These are phyloP conservation scores for Ploettnerulaceae sp. DNA, from an alignment of 2,329 filamentous ascomycete genomes.

Conservation along the genomic window DNA sequence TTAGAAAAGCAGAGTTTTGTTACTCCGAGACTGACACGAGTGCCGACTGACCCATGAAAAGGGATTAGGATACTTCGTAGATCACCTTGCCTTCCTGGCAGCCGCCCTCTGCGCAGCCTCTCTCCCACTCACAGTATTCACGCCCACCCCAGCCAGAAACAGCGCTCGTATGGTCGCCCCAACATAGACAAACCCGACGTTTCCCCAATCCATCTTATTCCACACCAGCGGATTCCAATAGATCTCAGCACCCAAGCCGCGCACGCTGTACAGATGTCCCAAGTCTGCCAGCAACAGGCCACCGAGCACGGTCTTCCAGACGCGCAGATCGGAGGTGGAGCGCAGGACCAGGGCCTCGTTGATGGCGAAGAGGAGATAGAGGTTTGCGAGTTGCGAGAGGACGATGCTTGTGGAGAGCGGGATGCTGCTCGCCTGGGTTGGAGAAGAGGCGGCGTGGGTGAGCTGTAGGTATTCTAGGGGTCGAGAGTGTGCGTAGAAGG, in stretches of 20 bases:
- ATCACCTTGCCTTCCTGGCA: constrained; percentile 14
- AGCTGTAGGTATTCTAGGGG: constrained; percentile 56
- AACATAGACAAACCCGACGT: constrained; percentile 65
- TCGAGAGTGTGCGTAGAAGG: constrained; percentile 47
- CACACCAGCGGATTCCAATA: constrained; percentile 54
- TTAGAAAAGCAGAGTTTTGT: too few relatives aligned
- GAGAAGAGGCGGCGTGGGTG: constrained; percentile 45
- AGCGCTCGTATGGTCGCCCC: constrained; percentile 55
- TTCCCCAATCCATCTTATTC: constrained; percentile 66
- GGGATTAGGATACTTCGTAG: too few relatives aligned
- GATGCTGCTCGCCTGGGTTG: constrained; percentile 31
- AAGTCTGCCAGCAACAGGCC: constrained; percentile 70
- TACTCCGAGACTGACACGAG: too few relatives aligned
- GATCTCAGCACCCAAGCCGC: constrained; percentile 52
- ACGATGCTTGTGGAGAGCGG: constrained; percentile 60
- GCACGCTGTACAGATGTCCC: constrained; percentile 67
- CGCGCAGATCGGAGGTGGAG: constrained; percentile 58
- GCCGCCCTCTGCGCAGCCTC: constrained; percentile 14
- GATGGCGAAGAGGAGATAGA: constrained; percentile 72
- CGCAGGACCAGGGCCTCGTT: constrained; percentile 74
- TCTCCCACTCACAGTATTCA: constrained; percentile 33
- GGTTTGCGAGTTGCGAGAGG: constrained; percentile 70
- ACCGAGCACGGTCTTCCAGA: constrained; percentile 65
- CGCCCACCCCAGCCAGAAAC: constrained; percentile 54
- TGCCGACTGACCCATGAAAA: too few relatives aligned